Conservation (phyloP, 352 stramenopile species). For the Globisporangium sylvaticum region DNA sequence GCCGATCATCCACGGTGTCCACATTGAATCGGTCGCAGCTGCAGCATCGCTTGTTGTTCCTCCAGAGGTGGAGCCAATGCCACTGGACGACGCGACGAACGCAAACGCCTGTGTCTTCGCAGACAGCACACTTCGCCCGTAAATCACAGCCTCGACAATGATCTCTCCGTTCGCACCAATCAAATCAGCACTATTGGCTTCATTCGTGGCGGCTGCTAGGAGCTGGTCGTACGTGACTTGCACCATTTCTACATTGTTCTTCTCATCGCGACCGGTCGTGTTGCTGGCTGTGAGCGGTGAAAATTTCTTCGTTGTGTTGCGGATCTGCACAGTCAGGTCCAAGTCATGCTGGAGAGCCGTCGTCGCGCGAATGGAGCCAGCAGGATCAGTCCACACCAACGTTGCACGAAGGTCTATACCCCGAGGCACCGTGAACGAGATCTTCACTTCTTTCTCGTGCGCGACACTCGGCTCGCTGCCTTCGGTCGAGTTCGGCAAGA, state of each 20-base stretch:
- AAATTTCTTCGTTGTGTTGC: conserved; percentile 52
- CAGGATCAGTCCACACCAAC: conserved; percentile 75
- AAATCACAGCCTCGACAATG: conserved; percentile 67
- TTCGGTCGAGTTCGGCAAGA: conserved; percentile 68
- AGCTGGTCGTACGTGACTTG: conserved; percentile 66
- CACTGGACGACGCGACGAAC: conserved; percentile 77
- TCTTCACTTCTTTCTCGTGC: conserved; percentile 53
- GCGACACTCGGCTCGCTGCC: conserved; percentile 53
- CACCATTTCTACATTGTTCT: conserved; percentile 88
- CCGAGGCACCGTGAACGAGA: conserved; percentile 65
- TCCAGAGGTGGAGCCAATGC: conserved; percentile 51
- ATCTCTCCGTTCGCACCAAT: conserved; percentile 44
- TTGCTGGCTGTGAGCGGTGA: conserved; percentile 51
- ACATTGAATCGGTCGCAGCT: conserved; percentile 29
- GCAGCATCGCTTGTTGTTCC: conserved; percentile 1
- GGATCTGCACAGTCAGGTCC: conserved; percentile 64
- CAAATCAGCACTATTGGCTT: conserved; percentile 19
- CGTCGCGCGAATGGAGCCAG: conserved; percentile 56
- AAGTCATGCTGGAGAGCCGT: conserved; percentile 76
- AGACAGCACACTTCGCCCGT: conserved; percentile 55
- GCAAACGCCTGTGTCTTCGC: conserved; percentile 60
- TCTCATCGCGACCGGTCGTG: conserved; percentile 43
- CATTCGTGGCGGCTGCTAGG: conserved; percentile 29
- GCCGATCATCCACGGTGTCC: conserved; percentile 55
- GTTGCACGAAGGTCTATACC: conserved; percentile 66